Percentiles rank a stretch among this genome's conserved stretches.
These are phyloP conservation scores for Trichoderma koningiopsis DNA, from an alignment of 2,329 filamentous ascomycete genomes.

Conservation along the genomic window DNA sequence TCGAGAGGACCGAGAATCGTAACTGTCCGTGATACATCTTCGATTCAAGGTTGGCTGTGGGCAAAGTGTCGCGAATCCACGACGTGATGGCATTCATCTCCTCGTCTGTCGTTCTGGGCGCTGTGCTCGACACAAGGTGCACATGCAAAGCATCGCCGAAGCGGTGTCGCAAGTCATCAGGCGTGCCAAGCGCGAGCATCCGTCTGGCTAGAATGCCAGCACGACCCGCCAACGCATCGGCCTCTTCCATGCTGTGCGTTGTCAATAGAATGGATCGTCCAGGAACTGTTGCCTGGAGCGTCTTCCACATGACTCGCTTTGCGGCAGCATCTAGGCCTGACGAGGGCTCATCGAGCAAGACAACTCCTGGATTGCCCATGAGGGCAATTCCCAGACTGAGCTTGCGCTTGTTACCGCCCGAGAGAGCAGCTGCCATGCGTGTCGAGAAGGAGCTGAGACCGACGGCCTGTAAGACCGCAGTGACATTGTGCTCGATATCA, in stretches of 20 bases:
- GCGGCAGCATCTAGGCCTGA: constrained; percentile 88
- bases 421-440: constrained; percentile 77
- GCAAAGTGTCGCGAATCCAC: constrained; percentile 67
- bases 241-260: constrained; percentile 95
- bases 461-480: constrained; percentile 76
- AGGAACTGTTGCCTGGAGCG: constrained; percentile 69
- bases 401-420: constrained; percentile 93
- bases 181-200: constrained; percentile 83
- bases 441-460: constrained; percentile 70
- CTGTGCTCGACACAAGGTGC: constrained; percentile 74
- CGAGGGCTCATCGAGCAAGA: constrained; percentile 86
- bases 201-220: constrained; percentile 83
- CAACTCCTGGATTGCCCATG: constrained; percentile 86
- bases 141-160: constrained; percentile 81
- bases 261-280: constrained; percentile 85
- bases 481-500: constrained; percentile 75
- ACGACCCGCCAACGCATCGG: constrained; percentile 79
- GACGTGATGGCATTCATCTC: constrained; percentile 67
- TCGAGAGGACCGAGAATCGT: constrained; percentile 73
- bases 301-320: constrained; percentile 92
- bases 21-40: constrained; percentile 84
- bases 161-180: constrained; percentile 68
- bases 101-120: constrained; percentile 69
- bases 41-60: constrained; percentile 67
- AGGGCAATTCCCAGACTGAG: constrained; percentile 84